Evolutionary conservation across 306 rosid species (phyloP), one percentile per base, ranked within the genome.

Genomic region (Fragaria ananassa): DNA sequence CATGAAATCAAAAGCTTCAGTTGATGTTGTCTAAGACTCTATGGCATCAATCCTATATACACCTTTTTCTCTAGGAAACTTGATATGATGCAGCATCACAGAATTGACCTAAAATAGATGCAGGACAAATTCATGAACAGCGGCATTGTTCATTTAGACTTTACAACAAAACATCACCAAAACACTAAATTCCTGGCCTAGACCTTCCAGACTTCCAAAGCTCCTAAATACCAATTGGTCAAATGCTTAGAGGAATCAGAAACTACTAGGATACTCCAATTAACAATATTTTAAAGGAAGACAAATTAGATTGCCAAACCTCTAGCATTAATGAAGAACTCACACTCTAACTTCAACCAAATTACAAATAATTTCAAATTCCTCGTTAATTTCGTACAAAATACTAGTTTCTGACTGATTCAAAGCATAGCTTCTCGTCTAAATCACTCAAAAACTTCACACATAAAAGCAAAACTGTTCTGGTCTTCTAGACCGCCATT

Each of bases 211-310:
- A 37, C 68, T 34, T 34, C 44, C 81, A 61, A 34, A 69, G 42
- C 64, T 50, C 56, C 45, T 76, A 42, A 41, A 42, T 25, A 18
- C 61, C 81, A 74, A 17, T 61, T 34, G 75, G 86, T 80, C 74
- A 81, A 79, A 54, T 23, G 21, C 39, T 6, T 72, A 6, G 23
- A 54, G 10, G 19, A 53, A 10, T 31, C 35, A 34, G 18, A 15
- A 9, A 49, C 13, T 25, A 39, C 58, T 9, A 29, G 27, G 21
- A 35, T 49, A 25, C 54, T 31, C 29, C 64, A 34, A 39, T 72
- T 51, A 29, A 25, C 54, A 3, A 72, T 10, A 67, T 17, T 15
- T 37, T 23, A 58, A 31, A 2, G 35, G 21, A 41, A 34, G 21
- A 56, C 10, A 1, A 56, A 4, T 21, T 57, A 18, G 1, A 44